Percentiles rank a stretch among this genome's conserved stretches.
Evolutionary conservation across 1,284 basidiomycete species (phyloP).

Genomic region (Ganoderma multipileum): DNA sequence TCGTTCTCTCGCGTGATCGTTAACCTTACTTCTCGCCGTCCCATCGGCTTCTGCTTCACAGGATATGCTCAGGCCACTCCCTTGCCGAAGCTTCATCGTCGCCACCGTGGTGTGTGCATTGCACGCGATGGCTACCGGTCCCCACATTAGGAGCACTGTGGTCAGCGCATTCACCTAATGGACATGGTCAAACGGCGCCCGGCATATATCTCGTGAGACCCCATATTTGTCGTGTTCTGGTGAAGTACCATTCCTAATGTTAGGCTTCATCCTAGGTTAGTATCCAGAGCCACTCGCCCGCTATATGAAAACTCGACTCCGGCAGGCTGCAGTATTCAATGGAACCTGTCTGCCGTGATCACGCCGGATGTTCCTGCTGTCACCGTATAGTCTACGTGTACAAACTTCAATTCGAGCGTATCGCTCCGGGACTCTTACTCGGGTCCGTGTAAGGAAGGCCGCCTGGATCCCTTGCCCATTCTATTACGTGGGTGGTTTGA

Average conservation of each 20-base stretch:
- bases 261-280: slow-evolving; percentile 41
- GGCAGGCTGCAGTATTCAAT: slow-evolving; percentile 56
- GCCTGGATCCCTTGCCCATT: too few species aligned
- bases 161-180: neutral
- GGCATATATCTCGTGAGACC: neutral
- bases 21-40: neutral
- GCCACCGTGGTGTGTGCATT: slow-evolving; percentile 5
- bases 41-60: neutral
- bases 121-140: slow-evolving; percentile 6
- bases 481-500: too few species aligned
- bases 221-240: neutral
- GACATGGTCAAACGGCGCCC: neutral
- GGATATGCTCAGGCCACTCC: slow-evolving; percentile 10
- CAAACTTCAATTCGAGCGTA: neutral
- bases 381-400: too few species aligned
- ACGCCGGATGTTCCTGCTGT: neutral
- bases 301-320: slow-evolving; percentile 61
- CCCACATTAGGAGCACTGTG: neutral
- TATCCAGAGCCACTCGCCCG: slow-evolving; percentile 69
- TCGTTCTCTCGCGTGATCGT: neutral
- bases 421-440: neutral
- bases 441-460: neutral
- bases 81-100: slow-evolving; percentile 16
- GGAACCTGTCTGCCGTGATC: slow-evolving; percentile 38
- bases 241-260: neutral